Percentiles rank a stretch among this genome's conserved stretches.
Evolutionary conservation across 352 stramenopile genomes (phyloP).

Genomic region (Paralagenidium karlingii): DNA sequence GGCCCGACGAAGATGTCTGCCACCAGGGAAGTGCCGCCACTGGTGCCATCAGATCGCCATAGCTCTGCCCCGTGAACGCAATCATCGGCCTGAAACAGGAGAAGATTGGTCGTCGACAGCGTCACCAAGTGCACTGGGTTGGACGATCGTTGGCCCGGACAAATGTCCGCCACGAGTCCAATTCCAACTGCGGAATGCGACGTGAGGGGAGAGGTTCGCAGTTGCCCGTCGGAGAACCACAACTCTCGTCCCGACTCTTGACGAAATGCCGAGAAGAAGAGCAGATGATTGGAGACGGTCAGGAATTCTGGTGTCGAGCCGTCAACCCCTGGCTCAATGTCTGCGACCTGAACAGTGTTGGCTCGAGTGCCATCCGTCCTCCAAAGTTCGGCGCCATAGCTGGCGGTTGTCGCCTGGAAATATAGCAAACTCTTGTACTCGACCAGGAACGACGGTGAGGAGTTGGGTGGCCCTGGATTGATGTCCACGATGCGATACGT

Average conservation of each 20-base stretch:
- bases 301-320: conserved; percentile 27
- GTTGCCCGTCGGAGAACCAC: conserved; percentile 39
- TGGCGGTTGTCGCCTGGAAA: conserved; percentile 48
- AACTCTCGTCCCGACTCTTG: conserved; percentile 27
- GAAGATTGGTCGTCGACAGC: conserved; percentile 5
- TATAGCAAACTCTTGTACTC: conserved; percentile 31
- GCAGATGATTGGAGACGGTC: conserved; percentile 11
- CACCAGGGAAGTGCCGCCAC: conserved; percentile 34
- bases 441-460: conserved; percentile 19
- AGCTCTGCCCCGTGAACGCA: conserved; percentile 68
- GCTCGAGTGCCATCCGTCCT: conserved; percentile 34
- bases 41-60: conserved; percentile 56
- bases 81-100: conserved; percentile 82
- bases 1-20: conserved; percentile 36
- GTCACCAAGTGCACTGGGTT: conserved; percentile 32
- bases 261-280: conserved; percentile 49
- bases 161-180: conserved; percentile 49
- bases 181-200: conserved; percentile 14
- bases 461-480: conserved; percentile 7
- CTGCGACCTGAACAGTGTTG: conserved; percentile 38
- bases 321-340: conserved; percentile 26
- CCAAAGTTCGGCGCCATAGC: conserved; percentile 66
- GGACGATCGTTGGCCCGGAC: conserved; percentile 21
- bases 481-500: conserved; percentile 51
- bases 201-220: conserved; percentile 11